phyloP scores from a whole-genome alignment of 2,329 filamentous ascomycete genomes.

The Exophiala dermatitidis region DNA sequence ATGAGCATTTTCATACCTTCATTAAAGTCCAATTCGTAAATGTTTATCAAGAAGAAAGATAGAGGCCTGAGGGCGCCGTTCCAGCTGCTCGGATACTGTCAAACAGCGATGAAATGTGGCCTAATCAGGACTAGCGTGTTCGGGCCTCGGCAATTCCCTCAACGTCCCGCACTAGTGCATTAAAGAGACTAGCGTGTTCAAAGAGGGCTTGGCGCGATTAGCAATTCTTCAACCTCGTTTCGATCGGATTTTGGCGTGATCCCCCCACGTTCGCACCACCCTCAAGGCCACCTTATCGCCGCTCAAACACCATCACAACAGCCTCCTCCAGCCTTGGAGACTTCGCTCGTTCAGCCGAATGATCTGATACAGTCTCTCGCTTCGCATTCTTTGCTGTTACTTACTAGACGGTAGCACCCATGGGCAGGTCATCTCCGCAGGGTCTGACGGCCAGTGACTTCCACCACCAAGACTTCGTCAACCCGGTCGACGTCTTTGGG shows the following conservation, averaged over 20 bases:
- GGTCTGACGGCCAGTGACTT: constrained; percentile 22
- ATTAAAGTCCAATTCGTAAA: too few relatives aligned
- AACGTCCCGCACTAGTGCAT: too few relatives aligned
- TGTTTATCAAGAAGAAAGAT: too few relatives aligned
- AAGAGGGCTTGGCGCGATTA: constrained; percentile 2
- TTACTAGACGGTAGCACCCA: background rate
- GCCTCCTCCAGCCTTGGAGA: background rate
- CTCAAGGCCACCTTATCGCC: too few relatives aligned
- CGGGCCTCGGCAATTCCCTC: too few relatives aligned
- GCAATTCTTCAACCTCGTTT: constrained; percentile 1
- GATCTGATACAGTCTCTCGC: background rate
- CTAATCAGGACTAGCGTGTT: too few relatives aligned
- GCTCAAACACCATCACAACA: background rate
- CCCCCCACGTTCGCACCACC: background rate
- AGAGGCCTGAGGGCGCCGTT: too few relatives aligned
- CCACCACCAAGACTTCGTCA: constrained; percentile 22
- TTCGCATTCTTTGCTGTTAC: background rate
- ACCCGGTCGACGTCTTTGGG: constrained; percentile 21
- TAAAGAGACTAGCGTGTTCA: too few relatives aligned
- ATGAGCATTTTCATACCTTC: too few relatives aligned
- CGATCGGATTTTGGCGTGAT: background rate
- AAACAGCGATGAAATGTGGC: too few relatives aligned
- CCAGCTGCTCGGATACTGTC: too few relatives aligned
- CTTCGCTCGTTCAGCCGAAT: background rate
- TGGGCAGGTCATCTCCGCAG: constrained; percentile 18